Evolutionary conservation across 371 early-diverging fungal species (phyloP).

Genomic region (Fennellomyces sp.): DNA sequence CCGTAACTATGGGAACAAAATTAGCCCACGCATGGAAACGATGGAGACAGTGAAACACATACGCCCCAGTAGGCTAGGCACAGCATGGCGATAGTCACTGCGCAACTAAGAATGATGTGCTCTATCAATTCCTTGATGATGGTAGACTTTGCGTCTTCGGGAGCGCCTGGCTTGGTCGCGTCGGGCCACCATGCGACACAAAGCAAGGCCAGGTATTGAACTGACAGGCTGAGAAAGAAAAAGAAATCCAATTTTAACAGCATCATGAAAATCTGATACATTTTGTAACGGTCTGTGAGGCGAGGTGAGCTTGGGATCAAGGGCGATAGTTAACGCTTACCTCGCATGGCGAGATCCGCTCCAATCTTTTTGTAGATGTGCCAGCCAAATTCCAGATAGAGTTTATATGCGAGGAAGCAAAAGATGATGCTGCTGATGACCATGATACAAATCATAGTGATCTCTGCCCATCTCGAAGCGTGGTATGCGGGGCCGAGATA

Average conservation of each 20-base stretch:
- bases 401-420: constrained; percentile 45
- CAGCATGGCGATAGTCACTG: constrained; percentile 71
- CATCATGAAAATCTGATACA: constrained; percentile 87
- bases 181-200: constrained; percentile 59
- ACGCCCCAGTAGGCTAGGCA: constrained; percentile 80
- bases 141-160: constrained; percentile 59
- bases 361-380: constrained; percentile 94
- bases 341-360: constrained; percentile 84
- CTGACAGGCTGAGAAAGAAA: constrained; percentile 84
- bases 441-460: constrained; percentile 48
- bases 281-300: constrained; percentile 70
- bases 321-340: constrained; percentile 42
- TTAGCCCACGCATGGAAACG: not conserved
- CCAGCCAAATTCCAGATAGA: constrained; percentile 69
- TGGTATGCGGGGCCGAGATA: constrained; percentile 37
- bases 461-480: constrained; percentile 51
- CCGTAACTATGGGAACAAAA: constrained; percentile 19
- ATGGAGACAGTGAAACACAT: constrained; percentile 4
- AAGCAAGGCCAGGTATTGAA: constrained; percentile 82
- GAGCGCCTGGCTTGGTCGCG: constrained; percentile 43
- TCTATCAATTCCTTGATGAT: constrained; percentile 40
- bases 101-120: constrained; percentile 79
- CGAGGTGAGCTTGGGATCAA: no score
- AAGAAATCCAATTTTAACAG: constrained; percentile 89
- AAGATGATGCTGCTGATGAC: constrained; percentile 32